phyloP scores from a whole-genome alignment of 192 early-diverging fungal species.

The Entomortierella parvispora region DNA sequence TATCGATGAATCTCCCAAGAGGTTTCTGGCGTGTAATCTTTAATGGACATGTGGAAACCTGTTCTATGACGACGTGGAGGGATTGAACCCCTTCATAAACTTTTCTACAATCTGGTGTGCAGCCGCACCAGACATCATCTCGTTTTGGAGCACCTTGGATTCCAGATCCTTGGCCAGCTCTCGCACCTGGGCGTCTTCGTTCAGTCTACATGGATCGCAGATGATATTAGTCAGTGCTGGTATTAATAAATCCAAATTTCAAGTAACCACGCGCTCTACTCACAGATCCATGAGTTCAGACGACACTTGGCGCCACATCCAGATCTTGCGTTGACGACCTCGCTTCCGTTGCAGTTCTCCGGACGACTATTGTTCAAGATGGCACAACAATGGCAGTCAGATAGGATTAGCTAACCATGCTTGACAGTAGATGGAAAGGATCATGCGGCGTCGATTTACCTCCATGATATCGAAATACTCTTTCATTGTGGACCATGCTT shows the following conservation, averaged over 20 bases:
- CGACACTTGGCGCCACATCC: conserved; percentile 79
- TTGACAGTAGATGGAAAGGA: background rate
- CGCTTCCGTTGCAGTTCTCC: conserved; percentile 54
- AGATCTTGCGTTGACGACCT: conserved; percentile 68
- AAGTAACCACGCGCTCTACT: background rate
- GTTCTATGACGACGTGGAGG: background rate
- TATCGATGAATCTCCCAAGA: too few relatives aligned
- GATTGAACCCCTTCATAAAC: conserved; percentile 52
- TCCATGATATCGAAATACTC: conserved; percentile 63
- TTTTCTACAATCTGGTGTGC: conserved; percentile 61
- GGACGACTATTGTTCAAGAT: conserved; percentile 26
- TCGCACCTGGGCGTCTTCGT: conserved; percentile 48
- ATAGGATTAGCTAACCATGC: background rate
- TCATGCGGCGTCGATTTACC: conserved; percentile 41
- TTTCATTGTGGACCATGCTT: conserved; percentile 70
- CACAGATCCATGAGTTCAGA: conserved; percentile 69
- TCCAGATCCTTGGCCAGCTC: conserved; percentile 54
- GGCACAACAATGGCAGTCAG: background rate
- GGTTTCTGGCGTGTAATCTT: too few relatives aligned
- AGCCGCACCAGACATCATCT: conserved; percentile 61
- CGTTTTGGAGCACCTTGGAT: conserved; percentile 55
- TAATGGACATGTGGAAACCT: too few relatives aligned
- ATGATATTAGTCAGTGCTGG: background rate
- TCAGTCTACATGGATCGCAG: conserved; percentile 30
- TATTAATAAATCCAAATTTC: background rate